phyloP scores from a whole-genome alignment of 2,329 filamentous ascomycete species.

The Xylaria sp. region DNA sequence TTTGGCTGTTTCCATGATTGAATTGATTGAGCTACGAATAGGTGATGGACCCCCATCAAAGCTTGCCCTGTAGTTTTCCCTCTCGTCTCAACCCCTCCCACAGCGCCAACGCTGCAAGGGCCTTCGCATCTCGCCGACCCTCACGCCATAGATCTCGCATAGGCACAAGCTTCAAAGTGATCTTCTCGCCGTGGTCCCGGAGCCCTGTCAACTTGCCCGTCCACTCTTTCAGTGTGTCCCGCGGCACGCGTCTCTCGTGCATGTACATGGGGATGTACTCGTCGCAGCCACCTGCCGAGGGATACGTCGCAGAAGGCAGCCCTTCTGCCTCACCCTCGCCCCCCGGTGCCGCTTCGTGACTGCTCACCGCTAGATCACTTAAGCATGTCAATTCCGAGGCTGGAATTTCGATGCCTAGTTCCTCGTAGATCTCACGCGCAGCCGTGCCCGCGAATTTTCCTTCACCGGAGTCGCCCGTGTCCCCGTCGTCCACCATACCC shows the following conservation, averaged over 20 bases:
- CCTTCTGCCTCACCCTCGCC: slow-evolving; percentile 51
- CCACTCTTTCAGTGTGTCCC: slow-evolving; percentile 64
- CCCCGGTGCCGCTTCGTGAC: slow-evolving; percentile 9
- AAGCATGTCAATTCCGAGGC: slow-evolving; percentile 61
- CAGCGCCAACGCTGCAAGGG: slow-evolving; percentile 67
- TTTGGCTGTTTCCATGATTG: background rate
- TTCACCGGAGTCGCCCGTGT: slow-evolving; percentile 41
- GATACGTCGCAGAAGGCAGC: slow-evolving; percentile 64
- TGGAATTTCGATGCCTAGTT: slow-evolving; percentile 65
- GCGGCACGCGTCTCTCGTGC: slow-evolving; percentile 63
- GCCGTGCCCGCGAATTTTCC: slow-evolving; percentile 67
- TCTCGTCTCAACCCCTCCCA: slow-evolving; percentile 67
- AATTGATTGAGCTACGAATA: background rate
- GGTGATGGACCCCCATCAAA: slow-evolving; percentile 10
- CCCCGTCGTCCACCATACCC: slow-evolving; percentile 62
- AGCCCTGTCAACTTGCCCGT: slow-evolving; percentile 68
- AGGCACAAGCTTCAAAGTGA: slow-evolving; percentile 68
- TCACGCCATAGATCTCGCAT: slow-evolving; percentile 68
- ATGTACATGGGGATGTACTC: slow-evolving; percentile 70
- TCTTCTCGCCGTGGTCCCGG: slow-evolving; percentile 69
- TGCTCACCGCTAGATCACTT: slow-evolving; percentile 59
- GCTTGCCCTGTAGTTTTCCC: slow-evolving; percentile 44
- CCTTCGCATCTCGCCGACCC: slow-evolving; percentile 68
- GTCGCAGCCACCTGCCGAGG: slow-evolving; percentile 69
- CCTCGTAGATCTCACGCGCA: slow-evolving; percentile 70